A percentile compares a stretch with the other conserved stretches of the same genome.
Conservation (phyloP, 2,329 filamentous ascomycete genomes). For the Laburnicola sp. region DNA sequence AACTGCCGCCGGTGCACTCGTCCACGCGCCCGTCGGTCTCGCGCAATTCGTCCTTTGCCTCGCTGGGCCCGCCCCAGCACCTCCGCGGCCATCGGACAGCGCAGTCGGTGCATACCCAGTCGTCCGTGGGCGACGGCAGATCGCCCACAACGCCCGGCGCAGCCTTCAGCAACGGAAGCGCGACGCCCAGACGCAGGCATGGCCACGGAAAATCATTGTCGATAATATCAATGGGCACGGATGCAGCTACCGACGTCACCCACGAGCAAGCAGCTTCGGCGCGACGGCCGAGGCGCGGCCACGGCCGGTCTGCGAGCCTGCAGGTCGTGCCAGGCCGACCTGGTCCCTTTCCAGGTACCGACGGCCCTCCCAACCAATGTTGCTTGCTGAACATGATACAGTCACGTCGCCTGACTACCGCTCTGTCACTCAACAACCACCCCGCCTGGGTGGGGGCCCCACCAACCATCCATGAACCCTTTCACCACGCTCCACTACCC, state of each 20-base stretch:
- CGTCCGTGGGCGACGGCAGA: slow-evolving; percentile 29
- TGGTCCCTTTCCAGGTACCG: slow-evolving; percentile 38
- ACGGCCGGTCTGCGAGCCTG: slow-evolving; percentile 78
- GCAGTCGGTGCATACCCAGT: slow-evolving; percentile 61
- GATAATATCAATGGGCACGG: slow-evolving; percentile 54
- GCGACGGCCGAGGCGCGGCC: slow-evolving; percentile 61
- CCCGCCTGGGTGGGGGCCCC: slow-evolving; percentile 47
- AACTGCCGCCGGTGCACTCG: slow-evolving; percentile 43
- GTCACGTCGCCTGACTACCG: slow-evolving; percentile 37
- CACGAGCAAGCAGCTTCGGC: slow-evolving; percentile 30
- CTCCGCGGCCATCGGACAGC: slow-evolving; percentile 67
- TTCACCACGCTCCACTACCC: slow-evolving; percentile 36
- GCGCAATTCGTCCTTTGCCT: slow-evolving; percentile 42
- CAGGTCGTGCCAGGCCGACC: slow-evolving; percentile 65
- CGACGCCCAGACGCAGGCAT: slow-evolving; percentile 37
- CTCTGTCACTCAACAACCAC: slow-evolving; percentile 47
- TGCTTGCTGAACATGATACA: slow-evolving; percentile 25
- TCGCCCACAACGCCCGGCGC: slow-evolving; percentile 28
- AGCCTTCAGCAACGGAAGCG: slow-evolving; percentile 30
- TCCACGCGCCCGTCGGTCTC: slow-evolving; percentile 42
- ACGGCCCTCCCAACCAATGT: neutral
- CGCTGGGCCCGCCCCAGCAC: slow-evolving; percentile 36
- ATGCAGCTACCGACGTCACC: slow-evolving; percentile 40
- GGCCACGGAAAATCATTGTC: slow-evolving; percentile 53
- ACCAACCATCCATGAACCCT: slow-evolving; percentile 29